Percentiles rank a stretch among this genome's conserved stretches.
These are phyloP conservation scores for Ceratocystiopsis brevicomis DNA, from an alignment of 2,329 filamentous ascomycete genomes.

Conservation along the genomic window DNA sequence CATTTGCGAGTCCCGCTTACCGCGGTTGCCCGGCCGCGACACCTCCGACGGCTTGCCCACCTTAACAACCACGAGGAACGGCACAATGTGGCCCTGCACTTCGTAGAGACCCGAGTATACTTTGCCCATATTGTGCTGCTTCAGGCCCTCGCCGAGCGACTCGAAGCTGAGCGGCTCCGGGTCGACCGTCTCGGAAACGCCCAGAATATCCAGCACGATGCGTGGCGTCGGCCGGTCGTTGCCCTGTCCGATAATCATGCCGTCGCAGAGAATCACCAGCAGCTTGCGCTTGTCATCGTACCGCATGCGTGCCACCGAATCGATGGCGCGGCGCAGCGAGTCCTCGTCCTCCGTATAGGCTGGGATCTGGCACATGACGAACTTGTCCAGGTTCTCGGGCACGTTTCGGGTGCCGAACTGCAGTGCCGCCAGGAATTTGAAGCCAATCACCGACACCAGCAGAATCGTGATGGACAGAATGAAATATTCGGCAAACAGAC, in stretches of 20 bases:
- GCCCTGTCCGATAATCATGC: slow-evolving; percentile 98
- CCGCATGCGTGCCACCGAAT: slow-evolving; percentile 84
- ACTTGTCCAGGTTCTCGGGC: slow-evolving; percentile 94
- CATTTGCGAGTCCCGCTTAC: slow-evolving; percentile 98
- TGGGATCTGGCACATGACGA: slow-evolving; percentile 92
- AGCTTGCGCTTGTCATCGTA: slow-evolving; percentile 98
- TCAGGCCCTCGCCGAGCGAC: slow-evolving; percentile 82
- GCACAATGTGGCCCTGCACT: slow-evolving; percentile 93
- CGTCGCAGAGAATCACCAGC: slow-evolving; percentile 79
- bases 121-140: slow-evolving; percentile 99
- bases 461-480: slow-evolving; percentile 69
- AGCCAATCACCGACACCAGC: slow-evolving; percentile 63
- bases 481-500: slow-evolving; percentile 78
- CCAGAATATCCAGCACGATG: slow-evolving; percentile 92
- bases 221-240: slow-evolving; percentile 90
- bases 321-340: slow-evolving; percentile 86
- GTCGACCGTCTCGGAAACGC: slow-evolving; percentile 82
- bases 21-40: slow-evolving; percentile 84
- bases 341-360: slow-evolving; percentile 98
- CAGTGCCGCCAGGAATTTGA: slow-evolving; percentile 93
- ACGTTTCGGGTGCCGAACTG: slow-evolving; percentile 84
- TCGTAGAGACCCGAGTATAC: slow-evolving; percentile 96
- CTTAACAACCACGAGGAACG: slow-evolving; percentile 93
- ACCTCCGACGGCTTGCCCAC: slow-evolving; percentile 96
- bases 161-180: slow-evolving; percentile 95